A percentile compares a stretch with the other conserved stretches of the same genome.
phyloP scores from a whole-genome alignment of 2,329 filamentous ascomycete genomes.

The Botrytis paeoniae region DNA sequence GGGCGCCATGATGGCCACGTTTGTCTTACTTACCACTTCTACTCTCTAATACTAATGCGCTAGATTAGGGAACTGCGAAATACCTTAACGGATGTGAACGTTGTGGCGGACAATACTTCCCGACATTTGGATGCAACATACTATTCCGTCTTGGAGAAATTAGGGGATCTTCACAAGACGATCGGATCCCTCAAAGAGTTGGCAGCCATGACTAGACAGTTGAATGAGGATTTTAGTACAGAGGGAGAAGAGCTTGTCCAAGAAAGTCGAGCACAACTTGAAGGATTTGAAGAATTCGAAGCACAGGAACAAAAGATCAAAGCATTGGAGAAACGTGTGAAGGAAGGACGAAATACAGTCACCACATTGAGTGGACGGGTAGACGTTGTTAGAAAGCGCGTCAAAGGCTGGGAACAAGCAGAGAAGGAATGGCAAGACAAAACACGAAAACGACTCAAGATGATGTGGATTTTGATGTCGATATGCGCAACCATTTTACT shows the following conservation, averaged over 20 bases:
- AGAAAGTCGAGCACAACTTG: slow-evolving; percentile 54
- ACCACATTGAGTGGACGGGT: slow-evolving; percentile 60
- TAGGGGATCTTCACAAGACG: slow-evolving; percentile 61
- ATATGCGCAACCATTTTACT: slow-evolving; percentile 45
- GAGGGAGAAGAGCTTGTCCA: slow-evolving; percentile 57
- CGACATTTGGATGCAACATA: slow-evolving; percentile 70
- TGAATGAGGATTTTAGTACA: slow-evolving; percentile 56
- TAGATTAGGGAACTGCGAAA: slow-evolving; percentile 49
- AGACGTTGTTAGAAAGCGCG: slow-evolving; percentile 58
- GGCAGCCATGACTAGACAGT: slow-evolving; percentile 56
- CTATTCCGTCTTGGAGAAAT: slow-evolving; percentile 68
- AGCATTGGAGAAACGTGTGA: slow-evolving; percentile 59
- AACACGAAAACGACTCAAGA: slow-evolving; percentile 59
- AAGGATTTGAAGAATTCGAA: slow-evolving; percentile 59
- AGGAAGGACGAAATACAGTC: slow-evolving; percentile 57
- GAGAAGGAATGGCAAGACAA: slow-evolving; percentile 67
- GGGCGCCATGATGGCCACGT: slow-evolving; percentile 44
- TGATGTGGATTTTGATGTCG: slow-evolving; percentile 60
- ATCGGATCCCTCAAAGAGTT: slow-evolving; percentile 64
- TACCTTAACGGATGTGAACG: slow-evolving; percentile 52
- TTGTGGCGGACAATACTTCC: slow-evolving; percentile 60
- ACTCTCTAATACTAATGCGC: slow-evolving; percentile 13
- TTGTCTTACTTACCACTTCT: slow-evolving; percentile 27
- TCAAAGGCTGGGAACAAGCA: slow-evolving; percentile 65
- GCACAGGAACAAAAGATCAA: slow-evolving; percentile 63